Conservation (phyloP, 169 alveolate species). For the Plasmodium coatneyi region DNA sequence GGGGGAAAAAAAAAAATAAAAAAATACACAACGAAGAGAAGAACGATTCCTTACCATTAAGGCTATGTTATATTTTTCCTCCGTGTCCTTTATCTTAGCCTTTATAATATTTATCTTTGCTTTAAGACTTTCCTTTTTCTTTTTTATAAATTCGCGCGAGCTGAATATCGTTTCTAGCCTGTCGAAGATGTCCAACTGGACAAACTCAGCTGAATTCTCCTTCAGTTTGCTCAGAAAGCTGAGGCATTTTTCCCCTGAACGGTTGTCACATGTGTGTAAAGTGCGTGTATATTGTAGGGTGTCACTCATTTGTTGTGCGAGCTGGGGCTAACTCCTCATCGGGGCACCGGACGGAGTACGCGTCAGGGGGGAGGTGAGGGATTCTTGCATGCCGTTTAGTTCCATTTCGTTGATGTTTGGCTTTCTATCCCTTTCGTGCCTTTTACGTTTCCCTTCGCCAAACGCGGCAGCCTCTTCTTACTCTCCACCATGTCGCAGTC, state of each 20-base stretch:
- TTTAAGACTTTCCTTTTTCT: slow-evolving; percentile 43
- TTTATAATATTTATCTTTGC: slow-evolving; percentile 53
- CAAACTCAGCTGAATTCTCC: slow-evolving; percentile 55
- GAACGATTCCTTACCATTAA: slow-evolving; percentile 16
- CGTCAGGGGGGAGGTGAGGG: background rate
- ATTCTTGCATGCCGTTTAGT: background rate
- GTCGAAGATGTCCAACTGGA: slow-evolving; percentile 67
- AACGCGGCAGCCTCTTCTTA: slow-evolving; percentile 3
- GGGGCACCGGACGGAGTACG: background rate
- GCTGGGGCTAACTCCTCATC: background rate
- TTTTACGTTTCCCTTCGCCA: background rate
- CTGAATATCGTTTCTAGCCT: slow-evolving; percentile 71
- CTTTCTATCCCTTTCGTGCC: background rate
- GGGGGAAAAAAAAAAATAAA: background rate
- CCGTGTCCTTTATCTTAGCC: slow-evolving; percentile 52
- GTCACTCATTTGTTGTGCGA: background rate
- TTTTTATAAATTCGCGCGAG: slow-evolving; percentile 61
- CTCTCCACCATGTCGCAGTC: slow-evolving; percentile 47
- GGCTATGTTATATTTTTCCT: slow-evolving; percentile 37
- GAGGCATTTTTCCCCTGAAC: slow-evolving; percentile 51
- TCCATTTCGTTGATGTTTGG: background rate
- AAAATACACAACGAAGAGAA: no score
- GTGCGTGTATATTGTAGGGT: background rate
- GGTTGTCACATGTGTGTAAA: background rate
- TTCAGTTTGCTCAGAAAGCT: slow-evolving; percentile 56